Percentiles rank a stretch among this genome's conserved stretches.
These are phyloP conservation scores for Schizonepeta tenuifolia DNA, from an alignment of 257 asterid genomes.

Conservation along the genomic window DNA sequence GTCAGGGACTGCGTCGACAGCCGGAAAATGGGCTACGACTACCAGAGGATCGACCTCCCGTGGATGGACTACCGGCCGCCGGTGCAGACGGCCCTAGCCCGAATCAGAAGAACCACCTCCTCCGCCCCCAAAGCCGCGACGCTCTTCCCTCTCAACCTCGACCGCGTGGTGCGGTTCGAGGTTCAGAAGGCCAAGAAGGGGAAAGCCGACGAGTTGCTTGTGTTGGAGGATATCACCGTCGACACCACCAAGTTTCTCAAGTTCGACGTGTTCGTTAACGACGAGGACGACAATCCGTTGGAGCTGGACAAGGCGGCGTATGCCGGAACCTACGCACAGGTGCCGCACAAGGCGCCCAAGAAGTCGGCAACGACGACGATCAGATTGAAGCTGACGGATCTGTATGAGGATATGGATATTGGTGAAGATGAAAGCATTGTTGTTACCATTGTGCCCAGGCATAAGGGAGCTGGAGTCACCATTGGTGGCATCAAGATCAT, in stretches of 20 bases:
- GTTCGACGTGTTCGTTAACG: slow-evolving; percentile 43
- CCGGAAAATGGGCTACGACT: slow-evolving; percentile 45
- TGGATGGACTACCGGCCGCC: slow-evolving; percentile 52
- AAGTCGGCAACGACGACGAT: slow-evolving; percentile 38
- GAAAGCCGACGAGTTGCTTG: slow-evolving; percentile 35
- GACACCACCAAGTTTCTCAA: slow-evolving; percentile 37
- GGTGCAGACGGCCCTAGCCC: slow-evolving; percentile 27
- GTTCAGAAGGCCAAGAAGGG: slow-evolving; percentile 40
- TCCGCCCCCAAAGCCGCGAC: slow-evolving; percentile 26
- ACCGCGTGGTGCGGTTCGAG: neutral
- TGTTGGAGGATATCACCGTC: slow-evolving; percentile 33
- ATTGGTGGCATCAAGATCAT: slow-evolving; percentile 57
- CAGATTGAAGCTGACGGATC: slow-evolving; percentile 53
- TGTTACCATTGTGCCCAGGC: slow-evolving; percentile 60
- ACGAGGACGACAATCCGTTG: slow-evolving; percentile 36
- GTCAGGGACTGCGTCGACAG: slow-evolving; percentile 46
- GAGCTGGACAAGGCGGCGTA: slow-evolving; percentile 49
- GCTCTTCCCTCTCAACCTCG: neutral
- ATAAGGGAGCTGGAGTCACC: slow-evolving; percentile 29
- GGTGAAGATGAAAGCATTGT: slow-evolving; percentile 52
- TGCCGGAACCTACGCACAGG: slow-evolving; percentile 63
- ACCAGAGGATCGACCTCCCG: slow-evolving; percentile 46
- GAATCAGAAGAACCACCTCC: neutral
- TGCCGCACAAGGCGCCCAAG: slow-evolving; percentile 48
- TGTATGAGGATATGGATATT: slow-evolving; percentile 59